Evolutionary conservation across 352 stramenopile genomes (phyloP), one percentile per base, ranked within the genome.

Genomic region (Phytophthora hibernalis): DNA sequence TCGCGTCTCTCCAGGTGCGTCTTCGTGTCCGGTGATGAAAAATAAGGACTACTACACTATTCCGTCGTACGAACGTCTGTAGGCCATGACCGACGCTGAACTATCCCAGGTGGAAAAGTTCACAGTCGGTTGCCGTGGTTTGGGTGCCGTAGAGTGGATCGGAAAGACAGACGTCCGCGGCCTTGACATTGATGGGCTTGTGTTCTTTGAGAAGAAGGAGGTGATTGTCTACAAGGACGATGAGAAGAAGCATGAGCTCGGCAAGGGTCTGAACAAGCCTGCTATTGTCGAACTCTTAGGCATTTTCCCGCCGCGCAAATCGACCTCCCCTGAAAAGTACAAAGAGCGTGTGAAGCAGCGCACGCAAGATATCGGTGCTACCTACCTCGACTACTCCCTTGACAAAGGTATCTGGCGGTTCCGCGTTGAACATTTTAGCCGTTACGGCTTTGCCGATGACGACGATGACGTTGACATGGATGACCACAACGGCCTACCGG

Each of bases 201-300:
- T 96, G 15, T 74, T 83, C 21, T 93, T 96, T 43, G 83, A 93
- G 68, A 90, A 87, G 73, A 93, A 93, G 51, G 87, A 94, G 53
- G 87, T 96, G 12, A 86, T 94, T 55, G 87, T 96, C 30, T 96
- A 91, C 72, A 89, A 85, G 62, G 86, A 94, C 40, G 86, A 93
- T 53, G 77, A 89, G 59, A 94, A 90, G 68, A 96, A 96, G 59
- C 86, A 94, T 54, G 72, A 79, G 50, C 72, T 89, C 1, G 87
- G 87, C 20, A 85, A 79, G 30, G 86, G 85, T 26, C 54, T 96
- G 20, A 96, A 96, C 72, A 81, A 83, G 22, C 87, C 87, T 5
- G 87, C 87, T 26, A 77, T 94, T 54, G 85, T 96, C 10, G 87
- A 95, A 65, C 69, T 95, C 40, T 52, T 92, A 18, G 81, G 82